Percentiles rank a stretch among this genome's conserved stretches.
phyloP scores from a whole-genome alignment of 805 yeast species.

The Metschnikowia gruessii region DNA sequence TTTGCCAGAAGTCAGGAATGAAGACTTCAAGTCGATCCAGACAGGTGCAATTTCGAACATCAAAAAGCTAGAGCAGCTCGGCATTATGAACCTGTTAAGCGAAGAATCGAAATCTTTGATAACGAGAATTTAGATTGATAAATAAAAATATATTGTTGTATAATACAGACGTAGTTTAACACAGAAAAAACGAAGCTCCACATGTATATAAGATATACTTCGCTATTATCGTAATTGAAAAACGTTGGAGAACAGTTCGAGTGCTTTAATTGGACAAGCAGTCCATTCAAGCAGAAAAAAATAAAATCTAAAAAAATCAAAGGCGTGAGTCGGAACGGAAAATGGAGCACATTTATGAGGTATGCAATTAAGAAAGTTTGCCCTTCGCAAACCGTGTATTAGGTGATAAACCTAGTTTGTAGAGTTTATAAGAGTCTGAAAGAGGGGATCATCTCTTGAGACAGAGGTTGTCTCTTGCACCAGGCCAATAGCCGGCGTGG shows the following conservation, averaged over 20 bases:
- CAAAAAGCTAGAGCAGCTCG: constrained; percentile 25
- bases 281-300: background rate
- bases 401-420: background rate
- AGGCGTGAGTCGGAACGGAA: background rate
- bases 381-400: background rate
- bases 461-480: background rate
- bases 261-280: background rate
- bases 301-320: background rate
- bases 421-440: constrained; percentile 8
- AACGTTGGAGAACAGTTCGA: background rate
- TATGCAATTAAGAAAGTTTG: too few relatives aligned
- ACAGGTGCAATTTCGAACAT: constrained; percentile 26
- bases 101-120: constrained; percentile 16
- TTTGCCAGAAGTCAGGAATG: constrained; percentile 45
- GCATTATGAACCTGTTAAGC: constrained; percentile 29
- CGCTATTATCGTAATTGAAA: background rate
- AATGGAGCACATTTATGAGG: background rate
- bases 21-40: constrained; percentile 31
- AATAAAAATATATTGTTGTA: background rate
- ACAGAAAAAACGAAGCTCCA: background rate
- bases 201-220: background rate
- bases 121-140: constrained; percentile 6
- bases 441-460: constrained; percentile 4
- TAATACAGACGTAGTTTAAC: background rate
- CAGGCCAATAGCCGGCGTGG: constrained; percentile 1